Percentiles rank a stretch among this genome's conserved stretches.
Evolutionary conservation across 768 basidiomycete genomes (phyloP).

Genomic region (Lactarius psammicola): DNA sequence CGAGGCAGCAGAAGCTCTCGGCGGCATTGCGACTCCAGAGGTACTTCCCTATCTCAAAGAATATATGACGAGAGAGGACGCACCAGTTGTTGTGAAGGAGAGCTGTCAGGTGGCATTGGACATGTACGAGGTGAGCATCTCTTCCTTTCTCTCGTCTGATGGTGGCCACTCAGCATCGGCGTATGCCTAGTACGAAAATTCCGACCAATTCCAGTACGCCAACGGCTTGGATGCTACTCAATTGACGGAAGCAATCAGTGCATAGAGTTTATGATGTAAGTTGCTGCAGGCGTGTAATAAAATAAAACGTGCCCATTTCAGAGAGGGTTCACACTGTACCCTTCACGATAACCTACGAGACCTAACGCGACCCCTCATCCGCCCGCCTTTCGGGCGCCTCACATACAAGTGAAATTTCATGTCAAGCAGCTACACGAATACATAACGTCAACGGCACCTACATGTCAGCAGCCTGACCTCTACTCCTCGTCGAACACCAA

Average conservation of each 20-base stretch:
- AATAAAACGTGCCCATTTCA: neutral
- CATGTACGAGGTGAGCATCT: slow-evolving; percentile 82
- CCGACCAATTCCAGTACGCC: slow-evolving; percentile 78
- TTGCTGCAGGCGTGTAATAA: neutral
- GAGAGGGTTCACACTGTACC: neutral
- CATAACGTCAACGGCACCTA: neutral
- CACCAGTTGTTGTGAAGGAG: slow-evolving; percentile 88
- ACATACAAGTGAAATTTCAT: neutral
- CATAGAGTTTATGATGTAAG: slow-evolving; percentile 26
- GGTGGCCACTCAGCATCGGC: neutral
- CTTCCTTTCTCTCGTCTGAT: neutral
- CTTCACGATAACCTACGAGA: neutral
- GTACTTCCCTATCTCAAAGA: slow-evolving; percentile 84
- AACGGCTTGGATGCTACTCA: slow-evolving; percentile 41
- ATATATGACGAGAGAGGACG: slow-evolving; percentile 75
- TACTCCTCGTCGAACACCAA: slow-evolving; percentile 45
- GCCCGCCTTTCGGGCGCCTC: neutral
- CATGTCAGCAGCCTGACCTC: neutral
- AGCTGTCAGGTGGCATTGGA: slow-evolving; percentile 96
- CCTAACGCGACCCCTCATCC: neutral
- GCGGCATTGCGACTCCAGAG: slow-evolving; percentile 94
- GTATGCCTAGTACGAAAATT: slow-evolving; percentile 66
- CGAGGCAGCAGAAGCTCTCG: slow-evolving; percentile 96
- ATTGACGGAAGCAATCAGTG: slow-evolving; percentile 28
- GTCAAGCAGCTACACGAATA: neutral